Conservation (phyloP, 208 protist genomes). For the Ichthyophonus hoferi region DNA sequence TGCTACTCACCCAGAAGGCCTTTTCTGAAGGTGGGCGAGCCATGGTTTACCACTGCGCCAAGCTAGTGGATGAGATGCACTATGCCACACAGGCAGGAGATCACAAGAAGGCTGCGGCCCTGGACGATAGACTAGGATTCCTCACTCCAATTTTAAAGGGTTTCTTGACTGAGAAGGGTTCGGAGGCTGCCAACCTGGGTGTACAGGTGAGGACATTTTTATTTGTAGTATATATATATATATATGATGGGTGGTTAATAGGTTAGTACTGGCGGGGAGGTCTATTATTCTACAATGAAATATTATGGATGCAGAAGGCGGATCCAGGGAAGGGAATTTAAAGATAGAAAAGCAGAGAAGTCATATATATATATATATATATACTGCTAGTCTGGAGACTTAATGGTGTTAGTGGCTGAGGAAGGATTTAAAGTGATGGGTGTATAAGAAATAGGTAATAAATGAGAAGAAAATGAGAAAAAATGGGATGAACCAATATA, state of each 20-base stretch:
- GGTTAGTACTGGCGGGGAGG: no score
- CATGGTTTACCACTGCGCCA: constrained; percentile 43
- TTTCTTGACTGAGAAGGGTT: constrained; percentile 40
- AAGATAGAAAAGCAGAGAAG: background rate
- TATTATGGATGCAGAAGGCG: background rate
- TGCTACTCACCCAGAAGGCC: constrained; percentile 73
- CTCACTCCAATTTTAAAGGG: constrained; percentile 29
- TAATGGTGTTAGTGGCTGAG: no score
- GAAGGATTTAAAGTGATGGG: no score
- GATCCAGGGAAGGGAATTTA: background rate
- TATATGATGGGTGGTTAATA: no score
- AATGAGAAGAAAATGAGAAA: no score
- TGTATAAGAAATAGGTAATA: no score
- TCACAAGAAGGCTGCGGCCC: background rate
- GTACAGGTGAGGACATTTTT: constrained; percentile 50
- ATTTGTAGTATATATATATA: no score
- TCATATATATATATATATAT: background rate
- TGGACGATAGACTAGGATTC: constrained; percentile 29
- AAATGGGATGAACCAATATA: no score
- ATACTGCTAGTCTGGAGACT: no score
- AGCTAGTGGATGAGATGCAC: background rate
- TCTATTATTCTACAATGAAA: no score
- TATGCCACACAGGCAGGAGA: background rate
- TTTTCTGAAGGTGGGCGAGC: constrained; percentile 73
- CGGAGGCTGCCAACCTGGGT: constrained; percentile 68